Conservation (phyloP, 116 monocot genomes). For the Dioscorea cayenensis region DNA sequence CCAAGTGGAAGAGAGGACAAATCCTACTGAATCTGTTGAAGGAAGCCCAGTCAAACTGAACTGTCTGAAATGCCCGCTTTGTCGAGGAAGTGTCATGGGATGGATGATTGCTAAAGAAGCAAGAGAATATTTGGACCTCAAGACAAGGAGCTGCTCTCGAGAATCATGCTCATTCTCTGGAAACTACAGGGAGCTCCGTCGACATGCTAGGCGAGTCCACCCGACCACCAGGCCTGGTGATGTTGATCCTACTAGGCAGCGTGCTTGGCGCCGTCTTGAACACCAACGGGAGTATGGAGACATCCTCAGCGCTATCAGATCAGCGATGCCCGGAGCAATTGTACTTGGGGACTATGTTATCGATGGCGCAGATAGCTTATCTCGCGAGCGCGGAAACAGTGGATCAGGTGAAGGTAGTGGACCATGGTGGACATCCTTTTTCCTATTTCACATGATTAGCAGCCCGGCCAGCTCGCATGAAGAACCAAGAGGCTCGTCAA, state of each 20-base stretch:
- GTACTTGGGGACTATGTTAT: conserved; percentile 78
- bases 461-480: conserved; percentile 21
- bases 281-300: conserved; percentile 68
- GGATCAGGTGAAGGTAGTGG: conserved; percentile 22
- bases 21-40: conserved; percentile 12
- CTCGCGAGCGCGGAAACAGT: conserved; percentile 15
- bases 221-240: conserved; percentile 65
- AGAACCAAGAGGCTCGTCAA: conserved; percentile 27
- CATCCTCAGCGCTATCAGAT: conserved; percentile 62
- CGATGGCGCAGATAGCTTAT: conserved; percentile 31
- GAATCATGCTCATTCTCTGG: conserved; percentile 79
- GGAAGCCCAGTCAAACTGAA: conserved; percentile 8
- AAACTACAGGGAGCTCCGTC: conserved; percentile 64
- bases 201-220: conserved; percentile 74
- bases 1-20: conserved; percentile 7
- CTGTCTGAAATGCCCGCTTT: conserved; percentile 66
- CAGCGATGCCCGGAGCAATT: conserved; percentile 69
- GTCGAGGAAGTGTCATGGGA: conserved; percentile 53
- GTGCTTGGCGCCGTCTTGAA: conserved; percentile 68
- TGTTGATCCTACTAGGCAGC: conserved; percentile 67
- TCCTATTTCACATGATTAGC: conserved; percentile 67
- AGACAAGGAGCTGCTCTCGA: conserved; percentile 58
- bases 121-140: conserved; percentile 58
- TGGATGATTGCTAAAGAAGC: conserved; percentile 63
- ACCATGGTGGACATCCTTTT: conserved; percentile 57